These are phyloP conservation scores for Aspergillus cejpii DNA, from an alignment of 2,329 filamentous ascomycete species.

Conservation along the genomic window DNA sequence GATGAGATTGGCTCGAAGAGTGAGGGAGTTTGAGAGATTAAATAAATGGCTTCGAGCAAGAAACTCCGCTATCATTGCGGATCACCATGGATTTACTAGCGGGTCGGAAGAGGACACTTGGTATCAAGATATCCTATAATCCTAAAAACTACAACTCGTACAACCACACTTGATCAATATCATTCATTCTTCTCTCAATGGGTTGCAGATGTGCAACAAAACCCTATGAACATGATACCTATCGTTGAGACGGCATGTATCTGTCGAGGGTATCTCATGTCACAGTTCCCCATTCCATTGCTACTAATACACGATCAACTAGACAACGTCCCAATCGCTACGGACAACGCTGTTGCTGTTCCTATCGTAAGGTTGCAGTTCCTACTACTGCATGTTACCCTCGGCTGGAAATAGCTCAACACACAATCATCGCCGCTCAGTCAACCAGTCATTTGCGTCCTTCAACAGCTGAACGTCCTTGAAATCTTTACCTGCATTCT, in stretches of 20 bases:
- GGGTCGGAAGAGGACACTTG: constrained; percentile 31
- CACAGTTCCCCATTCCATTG: neutral
- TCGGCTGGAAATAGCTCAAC: neutral
- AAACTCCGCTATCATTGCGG: neutral
- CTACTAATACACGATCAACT: constrained; percentile 8
- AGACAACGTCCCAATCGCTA: neutral
- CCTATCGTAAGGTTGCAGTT: neutral
- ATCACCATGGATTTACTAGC: constrained; percentile 11
- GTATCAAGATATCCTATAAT: constrained; percentile 18
- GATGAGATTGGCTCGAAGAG: neutral
- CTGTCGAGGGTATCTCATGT: neutral
- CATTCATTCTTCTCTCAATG: neutral
- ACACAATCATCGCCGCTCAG: constrained; percentile 30
- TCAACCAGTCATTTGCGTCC: constrained; percentile 56
- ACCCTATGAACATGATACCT: neutral
- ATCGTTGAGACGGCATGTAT: neutral
- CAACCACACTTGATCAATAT: neutral
- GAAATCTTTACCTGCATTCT: constrained; percentile 48
- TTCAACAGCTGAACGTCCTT: constrained; percentile 51
- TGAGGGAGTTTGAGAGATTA: no score
- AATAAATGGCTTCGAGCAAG: no score
- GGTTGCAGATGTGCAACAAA: neutral
- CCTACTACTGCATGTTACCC: neutral
- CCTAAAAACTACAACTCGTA: neutral
- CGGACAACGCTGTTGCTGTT: neutral